Base-by-base conservation (phyloP, 768 basidiomycete genomes). In the Tricholoma matsutake region DNA sequence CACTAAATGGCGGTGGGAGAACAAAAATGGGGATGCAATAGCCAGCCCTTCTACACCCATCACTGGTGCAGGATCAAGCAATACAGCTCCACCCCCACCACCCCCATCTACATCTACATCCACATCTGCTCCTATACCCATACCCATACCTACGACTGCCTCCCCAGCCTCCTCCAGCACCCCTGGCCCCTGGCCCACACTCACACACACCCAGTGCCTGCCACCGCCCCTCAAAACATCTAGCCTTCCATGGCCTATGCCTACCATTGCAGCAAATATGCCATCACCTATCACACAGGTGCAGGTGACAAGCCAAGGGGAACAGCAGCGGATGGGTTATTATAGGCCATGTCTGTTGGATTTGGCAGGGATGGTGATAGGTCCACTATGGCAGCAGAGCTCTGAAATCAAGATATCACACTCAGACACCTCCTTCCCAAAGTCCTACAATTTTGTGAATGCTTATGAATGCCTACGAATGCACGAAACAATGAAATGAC, bases 161-260 rank as follows among this genome's bases (percentile, higher is more conserved):
- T 49, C 35, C 39, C 81, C 79, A 58, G 75, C 79, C 35, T 67
- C 79, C 29, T 68, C 78, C 4, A 73, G 79, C 0, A 83, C 83
- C 0, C 82, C 83, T 4, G 68, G 73, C 28, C 79, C 83, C 1
- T 86, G 84, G 1, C 85, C 85, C 6, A 79, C 81, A n/a, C 65
- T 85, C 14, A 74, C 77, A 67, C 74, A 79, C 55, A 75, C 76
- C 41, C 81, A 79, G 62, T 78, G 69, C 5, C 59, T 58, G 5
- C 63, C 32, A 64, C 66, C 43, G 59, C 63, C 60, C 31, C 64
- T 61, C 57, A 57, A 67, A 25, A 60, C 71, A 8, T 64, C 75
- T 9, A 69, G 63, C 51, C 49, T 85, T 54, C 86, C 87, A 4
- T 91, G 86, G 81, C 86, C 88, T 4, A 88, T 89, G 86, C 88